phyloP scores from a whole-genome alignment of 495 filamentous ascomycete species.

The Penicillium odoratum region DNA sequence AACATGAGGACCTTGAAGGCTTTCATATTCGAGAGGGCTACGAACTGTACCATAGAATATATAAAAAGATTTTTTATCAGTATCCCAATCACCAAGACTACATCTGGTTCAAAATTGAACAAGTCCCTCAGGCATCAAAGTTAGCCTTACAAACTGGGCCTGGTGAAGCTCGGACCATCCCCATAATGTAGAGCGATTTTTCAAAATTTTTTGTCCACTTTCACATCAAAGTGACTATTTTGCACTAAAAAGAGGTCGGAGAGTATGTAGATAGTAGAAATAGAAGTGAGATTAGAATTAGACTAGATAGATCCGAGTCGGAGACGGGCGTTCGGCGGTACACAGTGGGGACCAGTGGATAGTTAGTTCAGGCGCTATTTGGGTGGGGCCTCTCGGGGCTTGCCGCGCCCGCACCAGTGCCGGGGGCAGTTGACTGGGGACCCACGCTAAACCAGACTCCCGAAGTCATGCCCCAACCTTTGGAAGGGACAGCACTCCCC shows the following conservation, averaged over 20 bases:
- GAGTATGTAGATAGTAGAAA: not conserved
- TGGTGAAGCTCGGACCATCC: not conserved
- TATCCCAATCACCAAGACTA: not conserved
- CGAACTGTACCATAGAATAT: not conserved
- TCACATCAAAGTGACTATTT: not conserved
- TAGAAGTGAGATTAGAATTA: not conserved
- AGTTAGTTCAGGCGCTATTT: not conserved
- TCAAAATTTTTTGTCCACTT: not conserved
- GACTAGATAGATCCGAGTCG: not conserved
- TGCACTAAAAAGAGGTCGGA: not conserved
- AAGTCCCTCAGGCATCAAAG: not conserved
- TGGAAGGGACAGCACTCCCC: no score
- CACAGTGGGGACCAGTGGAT: not conserved
- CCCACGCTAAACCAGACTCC: no score
- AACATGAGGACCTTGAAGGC: not conserved
- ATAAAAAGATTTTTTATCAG: not conserved
- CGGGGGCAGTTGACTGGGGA: not conserved
- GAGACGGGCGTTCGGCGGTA: not conserved
- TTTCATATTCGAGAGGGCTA: not conserved
- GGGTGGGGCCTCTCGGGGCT: not conserved
- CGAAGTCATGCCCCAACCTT: no score
- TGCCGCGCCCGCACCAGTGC: not conserved
- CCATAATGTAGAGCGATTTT: conserved; percentile 7
- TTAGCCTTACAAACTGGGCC: not conserved
- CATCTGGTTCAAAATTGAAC: not conserved